Evolutionary conservation across 2,329 filamentous ascomycete species (phyloP), one percentile per base, ranked within the genome.

Genomic region (Hypoxylon sp.): DNA sequence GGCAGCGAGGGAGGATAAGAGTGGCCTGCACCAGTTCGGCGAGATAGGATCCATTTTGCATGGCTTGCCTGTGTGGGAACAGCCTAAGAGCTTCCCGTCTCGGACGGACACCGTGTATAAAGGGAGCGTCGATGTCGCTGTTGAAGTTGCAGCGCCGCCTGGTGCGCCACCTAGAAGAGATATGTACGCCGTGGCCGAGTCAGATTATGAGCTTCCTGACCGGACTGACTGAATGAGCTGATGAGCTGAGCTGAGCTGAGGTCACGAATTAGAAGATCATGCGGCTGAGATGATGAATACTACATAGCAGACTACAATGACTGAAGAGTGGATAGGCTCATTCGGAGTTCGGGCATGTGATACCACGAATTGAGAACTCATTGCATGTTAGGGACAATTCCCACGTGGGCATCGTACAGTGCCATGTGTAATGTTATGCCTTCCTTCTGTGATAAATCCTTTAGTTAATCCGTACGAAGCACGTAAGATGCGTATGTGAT

Each of bases 41-140:
- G 82, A 84, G 21, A 75, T 85, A 14, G 84, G 85, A 0, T 78
- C 80, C 0, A 82, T 87, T 76, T 70, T 87, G 30, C 72, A 77
- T 25, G 63, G 58, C 6, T 48, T 79, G 5, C 75, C 75, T 1
- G 56, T 65, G 4, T 75, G 72, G 56, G 69, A 69, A 7, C n/a
- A 67, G 32, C 4, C 59, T 2, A 55, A 50, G 9, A 30, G 53
- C n/a, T 59, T 66, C 17, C 49, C 64, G 34, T 43, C 56, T 21
- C 46, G 41, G 23, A 48, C 7, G 11, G 65, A 69, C 63, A 72
- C 34, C 4, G 52, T 72, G 9, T 68, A 73, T 14, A 32, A 43
- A 34, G 34, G 21, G 41, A 25, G 43, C n/a, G 62, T 63, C 1
- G 53, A 65, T 13, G 64, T 68, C 9, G 50, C 52, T 28, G 62